Evolutionary conservation across 2,329 filamentous ascomycete genomes (phyloP).

Genomic region (Neopestalotiopsis clavispora): DNA sequence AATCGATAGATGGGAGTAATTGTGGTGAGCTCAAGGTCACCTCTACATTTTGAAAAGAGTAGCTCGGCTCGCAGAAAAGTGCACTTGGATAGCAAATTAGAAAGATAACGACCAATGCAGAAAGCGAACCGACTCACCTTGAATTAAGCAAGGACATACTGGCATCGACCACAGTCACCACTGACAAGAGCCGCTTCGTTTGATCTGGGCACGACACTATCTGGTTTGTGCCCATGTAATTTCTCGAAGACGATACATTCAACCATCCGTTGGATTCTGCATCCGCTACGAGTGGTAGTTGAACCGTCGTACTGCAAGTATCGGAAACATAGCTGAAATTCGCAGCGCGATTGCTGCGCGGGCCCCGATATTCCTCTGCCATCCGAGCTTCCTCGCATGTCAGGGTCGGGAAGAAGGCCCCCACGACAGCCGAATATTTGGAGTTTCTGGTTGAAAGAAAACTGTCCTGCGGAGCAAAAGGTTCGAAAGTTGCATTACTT

Average conservation of each 20-base stretch:
- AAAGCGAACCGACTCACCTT: background rate
- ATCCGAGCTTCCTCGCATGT: slow-evolving; percentile 3
- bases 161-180: background rate
- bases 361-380: background rate
- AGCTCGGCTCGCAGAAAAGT: background rate
- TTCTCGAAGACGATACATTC: background rate
- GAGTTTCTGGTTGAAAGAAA: background rate
- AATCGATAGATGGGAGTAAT: background rate
- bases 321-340: background rate
- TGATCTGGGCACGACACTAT: background rate
- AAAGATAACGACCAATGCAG: background rate
- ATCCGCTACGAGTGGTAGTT: background rate
- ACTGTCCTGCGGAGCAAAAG: background rate
- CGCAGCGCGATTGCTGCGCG: background rate
- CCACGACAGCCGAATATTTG: background rate
- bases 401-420: slow-evolving; percentile 1
- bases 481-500: background rate
- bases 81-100: background rate
- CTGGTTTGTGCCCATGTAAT: background rate
- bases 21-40: background rate
- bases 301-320: background rate
- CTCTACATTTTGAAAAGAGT: background rate
- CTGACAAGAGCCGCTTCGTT: background rate
- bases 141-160: background rate
- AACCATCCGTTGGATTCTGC: background rate